Evolutionary conservation across 2,329 filamentous ascomycete genomes (phyloP), one percentile per base, ranked within the genome.

Genomic region (Teratosphaeria zuluensis): DNA sequence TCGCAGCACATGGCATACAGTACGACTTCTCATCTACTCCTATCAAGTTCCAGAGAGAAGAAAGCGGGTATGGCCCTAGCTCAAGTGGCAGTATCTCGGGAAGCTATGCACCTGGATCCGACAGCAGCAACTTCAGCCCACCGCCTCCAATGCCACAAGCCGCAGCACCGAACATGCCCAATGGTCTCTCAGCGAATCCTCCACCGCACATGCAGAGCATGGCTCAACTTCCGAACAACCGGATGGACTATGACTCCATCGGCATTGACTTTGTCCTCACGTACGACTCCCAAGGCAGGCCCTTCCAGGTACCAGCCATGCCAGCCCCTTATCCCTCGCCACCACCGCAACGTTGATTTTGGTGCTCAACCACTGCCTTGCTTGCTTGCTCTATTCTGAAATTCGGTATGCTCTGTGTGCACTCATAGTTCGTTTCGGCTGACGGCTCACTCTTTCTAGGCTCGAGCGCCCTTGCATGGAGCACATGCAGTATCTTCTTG

Each of bases 391-490:
- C 21, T 42, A 8, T 16, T 14, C 52, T 31, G 32, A 35, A 2
- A n/a, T 28, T 24, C 53, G 62, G 60, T 64, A 63, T 58, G 62
- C 56, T 51, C 24, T 56, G 53, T 53, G 57, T 55, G 31, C 21
- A 12, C 57, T 33, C 52, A 58, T 57, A 63, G 58, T 62, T 58
- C 65, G 62, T 62, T 56, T 60, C 60, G 56, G 53, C 60, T 62
- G 56, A 62, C 60, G 32, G 48, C 60, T 60, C 51, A 60, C 58
- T 54, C 38, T n/a, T 52, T 31, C 11, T 42, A 81, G 87, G 89
- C 88, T 95, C 74, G 92, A 96, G 78, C 88, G 87, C 72, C 90
- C 92, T 56, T 97, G 94, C 79, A 95, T 95, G 83, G 85, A 91
- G 66, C 91, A 96, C 74, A 82, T 92, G 76, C 89, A 90, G 66